A percentile compares a stretch with the other conserved stretches of the same genome.
Evolutionary conservation across 106 monocot genomes (phyloP).

Genomic region (Amphibolis antarctica): DNA sequence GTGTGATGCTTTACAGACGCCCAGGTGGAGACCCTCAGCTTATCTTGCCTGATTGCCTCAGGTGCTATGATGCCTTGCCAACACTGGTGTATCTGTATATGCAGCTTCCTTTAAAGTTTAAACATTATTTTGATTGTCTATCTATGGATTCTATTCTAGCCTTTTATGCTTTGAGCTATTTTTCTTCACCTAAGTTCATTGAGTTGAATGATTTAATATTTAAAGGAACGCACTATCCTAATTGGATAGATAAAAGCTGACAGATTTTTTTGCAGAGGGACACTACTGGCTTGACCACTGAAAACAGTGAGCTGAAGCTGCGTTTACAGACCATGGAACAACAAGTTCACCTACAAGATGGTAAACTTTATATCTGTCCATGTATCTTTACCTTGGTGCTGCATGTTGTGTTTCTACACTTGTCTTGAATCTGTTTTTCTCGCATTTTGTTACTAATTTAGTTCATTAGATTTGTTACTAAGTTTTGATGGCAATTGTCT

Average conservation of each 20-base stretch:
- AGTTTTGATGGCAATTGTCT: too few relatives aligned
- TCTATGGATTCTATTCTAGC: neutral
- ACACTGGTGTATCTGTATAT: too few relatives aligned
- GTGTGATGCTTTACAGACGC: too few relatives aligned
- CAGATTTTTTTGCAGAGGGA: conserved; percentile 37
- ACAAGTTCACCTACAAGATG: conserved; percentile 69
- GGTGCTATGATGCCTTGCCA: too few relatives aligned
- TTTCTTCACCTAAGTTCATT: neutral
- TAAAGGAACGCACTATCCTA: neutral
- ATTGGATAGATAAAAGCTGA: neutral
- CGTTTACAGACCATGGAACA: conserved; percentile 71
- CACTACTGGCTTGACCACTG: conserved; percentile 41
- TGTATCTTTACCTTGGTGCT: neutral
- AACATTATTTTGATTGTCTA: neutral
- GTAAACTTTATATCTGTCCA: conserved; percentile 21
- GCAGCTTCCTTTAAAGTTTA: too few relatives aligned
- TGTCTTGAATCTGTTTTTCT: neutral
- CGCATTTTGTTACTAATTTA: too few relatives aligned
- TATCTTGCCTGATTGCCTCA: too few relatives aligned
- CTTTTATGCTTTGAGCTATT: neutral
- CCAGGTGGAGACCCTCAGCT: too few relatives aligned
- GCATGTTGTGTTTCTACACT: neutral
- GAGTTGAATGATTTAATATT: neutral
- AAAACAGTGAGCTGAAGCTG: conserved; percentile 79
- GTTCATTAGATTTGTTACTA: too few relatives aligned